Evolutionary conservation across 257 asterid genomes (phyloP).

Genomic region (Scutellaria galericulata): DNA sequence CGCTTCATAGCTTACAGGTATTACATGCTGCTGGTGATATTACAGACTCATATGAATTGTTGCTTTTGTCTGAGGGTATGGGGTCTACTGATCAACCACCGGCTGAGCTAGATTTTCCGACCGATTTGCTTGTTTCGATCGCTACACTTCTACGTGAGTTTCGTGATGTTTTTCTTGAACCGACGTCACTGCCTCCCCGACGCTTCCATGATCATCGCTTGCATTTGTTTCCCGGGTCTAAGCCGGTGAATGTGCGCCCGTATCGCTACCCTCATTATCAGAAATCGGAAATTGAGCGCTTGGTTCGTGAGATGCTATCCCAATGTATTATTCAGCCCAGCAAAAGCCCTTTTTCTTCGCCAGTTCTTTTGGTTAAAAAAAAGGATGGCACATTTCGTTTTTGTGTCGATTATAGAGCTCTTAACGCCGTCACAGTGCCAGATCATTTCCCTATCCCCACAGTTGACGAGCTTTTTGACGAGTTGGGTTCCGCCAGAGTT

Average conservation of each 20-base stretch:
- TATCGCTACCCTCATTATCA: neutral
- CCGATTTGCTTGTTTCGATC: no score
- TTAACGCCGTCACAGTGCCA: neutral
- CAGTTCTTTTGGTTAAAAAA: no score
- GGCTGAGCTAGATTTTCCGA: no score
- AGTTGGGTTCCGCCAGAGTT: neutral
- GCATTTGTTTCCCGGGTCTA: neutral
- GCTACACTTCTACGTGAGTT: no score
- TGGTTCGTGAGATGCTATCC: neutral
- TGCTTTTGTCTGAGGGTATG: no score
- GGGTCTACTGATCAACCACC: no score
- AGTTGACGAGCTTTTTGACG: neutral
- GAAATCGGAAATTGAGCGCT: neutral
- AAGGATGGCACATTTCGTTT: no score
- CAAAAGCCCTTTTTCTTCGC: neutral
- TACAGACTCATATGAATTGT: no score
- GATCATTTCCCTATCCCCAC: constrained; percentile 1
- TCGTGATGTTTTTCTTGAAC: no score
- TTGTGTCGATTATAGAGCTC: neutral
- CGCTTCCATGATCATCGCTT: neutral
- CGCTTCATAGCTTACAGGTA: no score
- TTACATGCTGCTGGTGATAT: no score
- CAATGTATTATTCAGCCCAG: neutral
- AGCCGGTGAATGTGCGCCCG: neutral
- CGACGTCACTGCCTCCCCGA: neutral